A percentile compares a stretch with the other conserved stretches of the same genome.
Conservation (phyloP, 768 basidiomycete genomes). For the Boletus rubescentipes region DNA sequence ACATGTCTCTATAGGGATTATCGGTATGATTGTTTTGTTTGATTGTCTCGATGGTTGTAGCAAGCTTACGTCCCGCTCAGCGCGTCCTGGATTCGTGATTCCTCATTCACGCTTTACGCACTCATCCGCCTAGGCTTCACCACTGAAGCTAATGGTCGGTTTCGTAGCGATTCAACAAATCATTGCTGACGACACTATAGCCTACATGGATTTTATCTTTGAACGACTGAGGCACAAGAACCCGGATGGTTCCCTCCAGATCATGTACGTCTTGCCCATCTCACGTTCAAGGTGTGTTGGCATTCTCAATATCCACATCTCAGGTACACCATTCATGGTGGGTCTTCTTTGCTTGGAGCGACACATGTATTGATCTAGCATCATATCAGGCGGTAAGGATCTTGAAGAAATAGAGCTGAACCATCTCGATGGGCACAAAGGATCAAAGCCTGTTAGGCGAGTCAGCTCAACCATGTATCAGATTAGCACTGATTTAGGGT, state of each 20-base stretch:
- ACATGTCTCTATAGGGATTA: conserved; percentile 51
- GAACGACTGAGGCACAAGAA: conserved; percentile 80
- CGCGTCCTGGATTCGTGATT: conserved; percentile 92
- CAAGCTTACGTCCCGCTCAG: conserved; percentile 33
- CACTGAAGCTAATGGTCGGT: conserved; percentile 81
- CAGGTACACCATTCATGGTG: conserved; percentile 88
- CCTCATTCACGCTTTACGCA: conserved; percentile 94
- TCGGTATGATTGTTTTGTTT: conserved; percentile 37
- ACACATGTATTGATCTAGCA: not conserved
- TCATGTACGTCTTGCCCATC: conserved; percentile 54
- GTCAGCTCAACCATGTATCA: not conserved
- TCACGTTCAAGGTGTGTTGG: not conserved
- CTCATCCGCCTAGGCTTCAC: conserved; percentile 93
- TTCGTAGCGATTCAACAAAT: not conserved
- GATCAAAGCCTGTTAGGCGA: conserved; percentile 75
- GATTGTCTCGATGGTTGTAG: not conserved
- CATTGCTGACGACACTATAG: conserved; percentile 34
- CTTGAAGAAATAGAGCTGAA: conserved; percentile 79
- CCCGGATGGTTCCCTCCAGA: conserved; percentile 88
- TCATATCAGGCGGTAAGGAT: conserved; percentile 60
- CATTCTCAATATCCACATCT: not conserved
- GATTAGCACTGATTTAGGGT: not conserved
- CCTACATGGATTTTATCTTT: conserved; percentile 91
- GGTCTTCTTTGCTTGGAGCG: not conserved
- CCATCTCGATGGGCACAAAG: conserved; percentile 89